Percentiles rank a stretch among this genome's conserved stretches.
Evolutionary conservation across 257 asterid genomes (phyloP).

Genomic region (Verbascum thapsus): DNA sequence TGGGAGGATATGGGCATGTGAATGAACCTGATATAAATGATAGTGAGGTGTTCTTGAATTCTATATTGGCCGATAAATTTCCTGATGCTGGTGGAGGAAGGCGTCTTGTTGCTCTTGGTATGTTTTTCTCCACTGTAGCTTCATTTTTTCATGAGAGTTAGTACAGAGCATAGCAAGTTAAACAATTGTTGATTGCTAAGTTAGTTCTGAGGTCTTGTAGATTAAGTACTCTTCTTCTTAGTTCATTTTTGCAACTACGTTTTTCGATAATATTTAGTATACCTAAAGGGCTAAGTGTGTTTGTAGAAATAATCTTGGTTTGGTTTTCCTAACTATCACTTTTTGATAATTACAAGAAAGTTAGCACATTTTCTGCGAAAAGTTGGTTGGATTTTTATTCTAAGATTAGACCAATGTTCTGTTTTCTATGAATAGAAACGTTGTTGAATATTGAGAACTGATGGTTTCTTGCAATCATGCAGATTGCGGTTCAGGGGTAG

Average conservation of each 20-base stretch:
- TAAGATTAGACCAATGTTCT: too few relatives aligned
- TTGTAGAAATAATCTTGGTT: too few relatives aligned
- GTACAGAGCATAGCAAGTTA: background rate
- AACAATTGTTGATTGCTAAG: background rate
- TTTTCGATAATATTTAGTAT: too few relatives aligned
- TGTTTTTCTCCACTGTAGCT: background rate
- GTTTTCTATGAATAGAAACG: background rate
- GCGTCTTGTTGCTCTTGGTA: slow-evolving; percentile 86
- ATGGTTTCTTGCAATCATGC: slow-evolving; percentile 35
- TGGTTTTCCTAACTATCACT: too few relatives aligned
- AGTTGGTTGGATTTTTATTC: too few relatives aligned
- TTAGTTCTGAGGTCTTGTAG: too few relatives aligned
- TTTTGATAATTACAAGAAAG: too few relatives aligned
- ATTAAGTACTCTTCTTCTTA: too few relatives aligned
- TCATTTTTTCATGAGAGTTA: background rate
- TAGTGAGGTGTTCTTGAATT: slow-evolving; percentile 73
- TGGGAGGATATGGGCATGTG: slow-evolving; percentile 90
- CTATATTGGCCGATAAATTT: slow-evolving; percentile 66
- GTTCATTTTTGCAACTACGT: too few relatives aligned
- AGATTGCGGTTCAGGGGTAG: slow-evolving; percentile 99
- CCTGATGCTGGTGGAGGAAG: slow-evolving; percentile 61
- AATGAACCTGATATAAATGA: slow-evolving; percentile 70
- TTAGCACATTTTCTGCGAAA: too few relatives aligned
- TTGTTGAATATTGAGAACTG: slow-evolving; percentile 9
- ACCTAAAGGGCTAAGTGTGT: too few relatives aligned